These are phyloP conservation scores for Coemansia sp. DNA, from an alignment of 192 early-diverging fungal species.

Conservation along the genomic window DNA sequence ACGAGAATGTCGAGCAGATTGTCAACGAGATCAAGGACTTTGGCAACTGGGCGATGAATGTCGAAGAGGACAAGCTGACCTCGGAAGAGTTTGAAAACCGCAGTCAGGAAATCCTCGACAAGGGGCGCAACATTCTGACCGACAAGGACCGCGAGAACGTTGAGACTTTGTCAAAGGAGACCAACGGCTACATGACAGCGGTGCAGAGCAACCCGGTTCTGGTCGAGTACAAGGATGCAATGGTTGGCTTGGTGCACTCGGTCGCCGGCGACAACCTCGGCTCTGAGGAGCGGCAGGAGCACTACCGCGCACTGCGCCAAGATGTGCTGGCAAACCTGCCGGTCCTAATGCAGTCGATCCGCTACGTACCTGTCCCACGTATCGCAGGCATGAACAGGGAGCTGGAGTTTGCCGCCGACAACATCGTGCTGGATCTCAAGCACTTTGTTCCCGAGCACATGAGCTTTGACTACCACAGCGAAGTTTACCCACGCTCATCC, in stretches of 20 bases:
- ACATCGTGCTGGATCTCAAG: slow-evolving; percentile 50
- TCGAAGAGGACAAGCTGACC: slow-evolving; percentile 39
- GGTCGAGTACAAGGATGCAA: slow-evolving; percentile 31
- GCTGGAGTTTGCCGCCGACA: slow-evolving; percentile 52
- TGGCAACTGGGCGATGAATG: slow-evolving; percentile 42
- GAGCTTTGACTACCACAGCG: slow-evolving; percentile 38
- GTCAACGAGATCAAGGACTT: slow-evolving; percentile 27
- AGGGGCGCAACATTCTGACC: slow-evolving; percentile 25
- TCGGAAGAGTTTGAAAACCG: slow-evolving; percentile 41
- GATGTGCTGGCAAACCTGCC: slow-evolving; percentile 42
- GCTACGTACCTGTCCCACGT: slow-evolving; percentile 49
- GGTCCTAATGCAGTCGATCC: slow-evolving; percentile 25
- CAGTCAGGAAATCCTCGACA: slow-evolving; percentile 27
- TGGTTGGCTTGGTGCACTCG: slow-evolving; percentile 26
- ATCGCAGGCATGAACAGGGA: slow-evolving; percentile 42
- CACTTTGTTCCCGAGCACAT: slow-evolving; percentile 49
- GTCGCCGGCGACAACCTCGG: slow-evolving; percentile 22
- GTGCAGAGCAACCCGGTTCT: slow-evolving; percentile 37
- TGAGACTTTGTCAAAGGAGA: slow-evolving; percentile 18
- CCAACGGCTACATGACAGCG: slow-evolving; percentile 25
- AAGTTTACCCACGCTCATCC: slow-evolving; percentile 40
- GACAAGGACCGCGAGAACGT: slow-evolving; percentile 34
- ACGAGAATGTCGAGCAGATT: slow-evolving; percentile 28
- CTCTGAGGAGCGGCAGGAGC: slow-evolving; percentile 30
- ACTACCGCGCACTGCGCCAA: slow-evolving; percentile 31